These are phyloP conservation scores for Colletotrichum navitas DNA, from an alignment of 2,329 filamentous ascomycete genomes.

Conservation along the genomic window DNA sequence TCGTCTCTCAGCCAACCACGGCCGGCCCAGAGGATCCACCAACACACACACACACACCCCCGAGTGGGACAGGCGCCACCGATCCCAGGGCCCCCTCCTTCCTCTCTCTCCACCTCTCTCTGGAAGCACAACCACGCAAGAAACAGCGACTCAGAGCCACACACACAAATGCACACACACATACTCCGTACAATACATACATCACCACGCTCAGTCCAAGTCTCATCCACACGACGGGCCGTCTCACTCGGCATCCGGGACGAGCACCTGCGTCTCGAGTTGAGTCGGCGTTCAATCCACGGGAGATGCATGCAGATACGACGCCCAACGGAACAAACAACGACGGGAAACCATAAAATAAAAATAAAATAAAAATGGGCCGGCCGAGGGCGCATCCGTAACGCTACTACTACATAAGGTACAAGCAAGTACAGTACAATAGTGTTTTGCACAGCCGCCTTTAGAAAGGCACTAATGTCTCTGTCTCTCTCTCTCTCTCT, in stretches of 20 bases:
- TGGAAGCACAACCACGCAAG: slow-evolving; percentile 3
- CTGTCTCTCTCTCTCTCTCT: neutral
- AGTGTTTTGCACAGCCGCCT: slow-evolving; percentile 16
- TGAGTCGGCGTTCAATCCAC: neutral
- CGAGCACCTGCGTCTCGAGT: neutral
- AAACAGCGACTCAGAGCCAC: neutral
- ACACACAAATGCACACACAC: neutral
- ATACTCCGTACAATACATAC: no score
- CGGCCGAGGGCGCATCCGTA: no score
- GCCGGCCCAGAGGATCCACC: slow-evolving; percentile 8
- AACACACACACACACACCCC: neutral
- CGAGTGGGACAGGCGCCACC: neutral
- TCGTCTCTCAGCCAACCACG: slow-evolving; percentile 37
- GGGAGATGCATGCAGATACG: neutral
- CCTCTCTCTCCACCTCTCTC: neutral
- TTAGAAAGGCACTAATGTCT: neutral
- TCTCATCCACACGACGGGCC: neutral
- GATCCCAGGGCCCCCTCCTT: neutral
- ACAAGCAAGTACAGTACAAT: neutral
- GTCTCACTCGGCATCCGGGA: neutral
- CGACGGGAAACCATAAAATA: no score
- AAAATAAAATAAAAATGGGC: no score
- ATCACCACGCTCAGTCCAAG: neutral
- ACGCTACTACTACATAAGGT: neutral
- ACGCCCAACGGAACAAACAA: neutral